Base-by-base conservation (phyloP, 2,329 filamentous ascomycete species). In the Verticillium nubilum region DNA sequence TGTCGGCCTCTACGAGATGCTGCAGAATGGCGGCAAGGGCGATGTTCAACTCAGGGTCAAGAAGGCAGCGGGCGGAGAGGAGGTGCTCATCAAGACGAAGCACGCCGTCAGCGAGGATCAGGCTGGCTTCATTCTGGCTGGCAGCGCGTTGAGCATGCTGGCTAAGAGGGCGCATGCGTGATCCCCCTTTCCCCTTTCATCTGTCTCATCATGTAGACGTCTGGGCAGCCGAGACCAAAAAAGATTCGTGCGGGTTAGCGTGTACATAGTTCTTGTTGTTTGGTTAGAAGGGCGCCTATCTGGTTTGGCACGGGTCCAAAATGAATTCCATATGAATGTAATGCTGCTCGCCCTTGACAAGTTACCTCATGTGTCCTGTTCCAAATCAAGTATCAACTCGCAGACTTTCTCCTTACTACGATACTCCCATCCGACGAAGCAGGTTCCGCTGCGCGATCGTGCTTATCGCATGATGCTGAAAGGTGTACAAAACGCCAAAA, bases 31-130 rank as follows among this genome's bases (percentile, higher is more conserved):
- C 53, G 93, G 93, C n/a, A 78, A 87, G 70, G 93, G 92, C 19
- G 84, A 89, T 13, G 88, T 97, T 2, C 80, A 80, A 62, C 76
- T 98, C 60, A 77, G 77, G 63, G 86, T 92, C 63, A 91, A 86
- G 76, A 79, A 78, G 67, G 70, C 70, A 64, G 77, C 74, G 29
- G 90, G 90, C 9, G 85, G 89, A 71, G 84, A 86, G 72, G 84
- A 86, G 72, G 73, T 90, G 55, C 72, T 83, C 42, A 83, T 99
- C 61, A 84, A 86, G 54, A 92, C 92, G n/a, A 91, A 87, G 76
- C 94, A 97, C 73, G 91, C 91, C 13, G 82, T 99, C 62, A 96
- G 87, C 71, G 84, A 88, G 77, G 95, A 97, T 73, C 95, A 99
- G 80, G 91, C 91, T 62, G 87, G 84, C 0, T 99, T 98, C 71